Percentiles rank a stretch among this genome's conserved stretches.
These are phyloP conservation scores for Austroboletus niveus DNA, from an alignment of 1,284 basidiomycete species.

Conservation along the genomic window DNA sequence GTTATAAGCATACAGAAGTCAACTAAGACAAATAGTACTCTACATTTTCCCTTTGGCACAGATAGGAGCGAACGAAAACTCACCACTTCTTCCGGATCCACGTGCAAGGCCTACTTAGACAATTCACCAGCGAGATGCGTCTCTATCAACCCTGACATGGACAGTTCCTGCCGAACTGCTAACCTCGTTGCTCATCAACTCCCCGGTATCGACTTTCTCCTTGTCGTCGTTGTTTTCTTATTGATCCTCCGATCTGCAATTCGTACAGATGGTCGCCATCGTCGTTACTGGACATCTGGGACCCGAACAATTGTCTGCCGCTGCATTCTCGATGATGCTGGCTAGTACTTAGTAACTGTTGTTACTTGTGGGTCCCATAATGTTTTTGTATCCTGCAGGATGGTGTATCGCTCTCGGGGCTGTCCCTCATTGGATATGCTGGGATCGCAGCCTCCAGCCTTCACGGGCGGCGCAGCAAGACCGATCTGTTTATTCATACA, in stretches of 20 bases:
- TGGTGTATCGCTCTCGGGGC: conserved; percentile 78
- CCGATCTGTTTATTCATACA: conserved; percentile 68
- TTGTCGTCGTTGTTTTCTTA: not conserved
- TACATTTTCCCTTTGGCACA: too few species aligned
- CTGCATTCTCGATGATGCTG: conserved; percentile 75
- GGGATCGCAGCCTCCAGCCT: conserved; percentile 60
- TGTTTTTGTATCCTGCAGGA: conserved; percentile 40
- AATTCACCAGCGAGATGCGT: not conserved
- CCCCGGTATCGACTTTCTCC: conserved; percentile 44
- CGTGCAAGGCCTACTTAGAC: conserved; percentile 6
- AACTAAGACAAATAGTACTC: too few species aligned
- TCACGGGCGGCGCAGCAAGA: conserved; percentile 57
- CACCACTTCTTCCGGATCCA: conserved; percentile 24
- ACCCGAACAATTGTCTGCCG: conserved; percentile 63
- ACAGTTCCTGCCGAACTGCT: conserved; percentile 35
- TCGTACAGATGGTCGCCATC: conserved; percentile 63
- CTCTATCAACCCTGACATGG: not conserved
- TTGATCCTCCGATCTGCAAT: conserved; percentile 30
- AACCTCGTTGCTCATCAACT: conserved; percentile 49
- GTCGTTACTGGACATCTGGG: conserved; percentile 65
- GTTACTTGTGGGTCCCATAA: conserved; percentile 50
- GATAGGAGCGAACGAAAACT: conserved; percentile 12
- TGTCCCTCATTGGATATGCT: conserved; percentile 76
- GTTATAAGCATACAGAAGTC: conserved; percentile 14
- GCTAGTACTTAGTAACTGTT: conserved; percentile 45